Evolutionary conservation across 2,329 filamentous ascomycete species (phyloP).

Genomic region (Ceratocystiopsis brevicomis): DNA sequence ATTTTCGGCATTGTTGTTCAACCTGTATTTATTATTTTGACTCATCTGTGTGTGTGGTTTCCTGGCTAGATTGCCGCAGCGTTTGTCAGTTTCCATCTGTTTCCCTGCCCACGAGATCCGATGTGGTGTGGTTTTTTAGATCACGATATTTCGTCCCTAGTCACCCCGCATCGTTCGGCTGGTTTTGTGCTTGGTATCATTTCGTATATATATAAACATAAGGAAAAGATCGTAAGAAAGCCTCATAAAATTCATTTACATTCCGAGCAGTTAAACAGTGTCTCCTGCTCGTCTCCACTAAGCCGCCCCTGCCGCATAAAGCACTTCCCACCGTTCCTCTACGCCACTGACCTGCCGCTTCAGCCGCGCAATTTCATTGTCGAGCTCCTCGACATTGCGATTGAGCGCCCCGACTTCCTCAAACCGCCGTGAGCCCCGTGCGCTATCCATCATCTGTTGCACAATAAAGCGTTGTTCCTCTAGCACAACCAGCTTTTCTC

Average conservation of each 20-base stretch:
- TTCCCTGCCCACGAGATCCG: too few species aligned
- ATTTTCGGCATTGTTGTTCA: neutral
- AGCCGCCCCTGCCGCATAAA: conserved; percentile 20
- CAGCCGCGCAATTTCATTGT: conserved; percentile 52
- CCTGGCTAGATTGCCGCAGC: too few species aligned
- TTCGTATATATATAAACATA: neutral
- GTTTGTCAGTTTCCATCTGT: too few species aligned
- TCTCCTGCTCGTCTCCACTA: conserved; percentile 1
- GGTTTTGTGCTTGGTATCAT: too few species aligned
- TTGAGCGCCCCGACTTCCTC: conserved; percentile 70
- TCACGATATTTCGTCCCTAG: too few species aligned
- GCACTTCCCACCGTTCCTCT: conserved; percentile 38
- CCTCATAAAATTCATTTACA: neutral
- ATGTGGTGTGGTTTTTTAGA: too few species aligned
- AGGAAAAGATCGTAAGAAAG: neutral
- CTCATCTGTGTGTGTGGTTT: neutral
- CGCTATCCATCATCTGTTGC: conserved; percentile 62
- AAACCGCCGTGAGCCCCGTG: conserved; percentile 58
- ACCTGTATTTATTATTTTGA: too few species aligned
- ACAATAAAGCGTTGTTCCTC: conserved; percentile 89
- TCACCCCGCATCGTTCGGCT: too few species aligned
- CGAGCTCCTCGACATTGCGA: conserved; percentile 66
- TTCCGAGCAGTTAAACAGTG: neutral
- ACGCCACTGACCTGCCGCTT: conserved; percentile 46
- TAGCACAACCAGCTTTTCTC: conserved; percentile 63